Conservation (phyloP, 306 rosid species). For the Oxytropis ochrocephala region DNA sequence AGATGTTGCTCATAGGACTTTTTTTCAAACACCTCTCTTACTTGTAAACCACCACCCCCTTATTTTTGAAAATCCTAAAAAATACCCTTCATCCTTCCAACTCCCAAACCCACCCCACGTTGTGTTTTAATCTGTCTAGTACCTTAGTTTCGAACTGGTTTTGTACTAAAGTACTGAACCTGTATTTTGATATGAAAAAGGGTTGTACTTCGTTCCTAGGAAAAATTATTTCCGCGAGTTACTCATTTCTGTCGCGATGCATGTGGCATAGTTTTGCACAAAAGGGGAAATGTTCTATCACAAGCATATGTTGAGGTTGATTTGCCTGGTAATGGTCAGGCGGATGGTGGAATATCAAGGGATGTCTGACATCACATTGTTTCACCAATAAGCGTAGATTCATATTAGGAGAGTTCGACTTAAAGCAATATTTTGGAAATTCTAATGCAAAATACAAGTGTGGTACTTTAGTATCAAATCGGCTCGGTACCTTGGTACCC, state of each 20-base stretch:
- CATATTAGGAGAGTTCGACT: conserved; percentile 38
- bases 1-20: too few species aligned
- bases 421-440: conserved; percentile 25
- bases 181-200: conserved; percentile 28
- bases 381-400: conserved; percentile 61
- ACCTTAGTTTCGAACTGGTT: too few species aligned
- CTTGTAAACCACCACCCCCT: too few species aligned
- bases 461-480: too few species aligned
- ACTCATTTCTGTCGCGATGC: conserved; percentile 47
- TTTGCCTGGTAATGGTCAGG: conserved; percentile 35
- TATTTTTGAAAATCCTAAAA: too few species aligned
- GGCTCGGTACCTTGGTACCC: too few species aligned
- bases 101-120: too few species aligned
- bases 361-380: conserved; percentile 38
- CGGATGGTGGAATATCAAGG: conserved; percentile 35
- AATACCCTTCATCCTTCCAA: too few species aligned
- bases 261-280: conserved; percentile 23
- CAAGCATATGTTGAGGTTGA: conserved; percentile 33
- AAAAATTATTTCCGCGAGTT: conserved; percentile 73
- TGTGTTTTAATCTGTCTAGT: too few species aligned
- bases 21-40: too few species aligned
- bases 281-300: conserved; percentile 30
- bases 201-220: conserved; percentile 33
- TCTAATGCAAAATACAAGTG: too few species aligned
- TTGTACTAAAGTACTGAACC: too few species aligned